A percentile compares a stretch with the other conserved stretches of the same genome.
These are phyloP conservation scores for Carex littledalei DNA, from an alignment of 176 grass and related monocot genomes.

Conservation along the genomic window DNA sequence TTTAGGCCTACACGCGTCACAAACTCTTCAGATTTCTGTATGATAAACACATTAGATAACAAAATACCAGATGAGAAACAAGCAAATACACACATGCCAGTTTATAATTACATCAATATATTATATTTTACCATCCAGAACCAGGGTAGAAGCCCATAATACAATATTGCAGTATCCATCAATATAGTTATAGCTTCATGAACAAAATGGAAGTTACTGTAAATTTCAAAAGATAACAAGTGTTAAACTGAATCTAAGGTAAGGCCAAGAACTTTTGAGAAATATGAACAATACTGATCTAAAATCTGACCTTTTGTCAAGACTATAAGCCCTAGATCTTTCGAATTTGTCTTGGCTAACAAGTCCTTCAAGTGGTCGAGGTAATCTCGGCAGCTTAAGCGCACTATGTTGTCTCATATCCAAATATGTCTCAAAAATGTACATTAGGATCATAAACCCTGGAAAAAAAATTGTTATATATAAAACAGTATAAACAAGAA, in stretches of 20 bases:
- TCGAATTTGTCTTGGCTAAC: conserved; percentile 83
- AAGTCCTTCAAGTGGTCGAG: conserved; percentile 66
- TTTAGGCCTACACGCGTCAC: conserved; percentile 54
- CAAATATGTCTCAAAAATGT: conserved; percentile 94
- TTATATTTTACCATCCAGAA: conserved; percentile 87
- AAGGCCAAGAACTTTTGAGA: neutral
- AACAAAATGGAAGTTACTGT: conserved; percentile 79
- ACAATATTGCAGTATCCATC: conserved; percentile 81
- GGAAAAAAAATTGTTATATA: conserved; percentile 27
- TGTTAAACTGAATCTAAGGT: neutral
- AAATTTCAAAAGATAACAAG: conserved; percentile 16
- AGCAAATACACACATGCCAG: neutral
- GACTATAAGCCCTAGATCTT: conserved; percentile 77
- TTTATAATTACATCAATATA: neutral
- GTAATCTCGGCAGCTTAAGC: conserved; percentile 58
- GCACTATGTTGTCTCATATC: conserved; percentile 78
- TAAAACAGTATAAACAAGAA: conserved; percentile 8
- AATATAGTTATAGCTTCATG: conserved; percentile 80
- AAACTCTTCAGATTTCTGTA: conserved; percentile 67
- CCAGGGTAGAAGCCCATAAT: conserved; percentile 81
- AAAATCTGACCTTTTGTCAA: conserved; percentile 79
- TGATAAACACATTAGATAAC: conserved; percentile 24
- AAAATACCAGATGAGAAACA: neutral
- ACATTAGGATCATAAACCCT: conserved; percentile 96
- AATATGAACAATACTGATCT: neutral